Base-by-base conservation (phyloP, 2,329 filamentous ascomycete species). In the Cladorrhinum sp. region DNA sequence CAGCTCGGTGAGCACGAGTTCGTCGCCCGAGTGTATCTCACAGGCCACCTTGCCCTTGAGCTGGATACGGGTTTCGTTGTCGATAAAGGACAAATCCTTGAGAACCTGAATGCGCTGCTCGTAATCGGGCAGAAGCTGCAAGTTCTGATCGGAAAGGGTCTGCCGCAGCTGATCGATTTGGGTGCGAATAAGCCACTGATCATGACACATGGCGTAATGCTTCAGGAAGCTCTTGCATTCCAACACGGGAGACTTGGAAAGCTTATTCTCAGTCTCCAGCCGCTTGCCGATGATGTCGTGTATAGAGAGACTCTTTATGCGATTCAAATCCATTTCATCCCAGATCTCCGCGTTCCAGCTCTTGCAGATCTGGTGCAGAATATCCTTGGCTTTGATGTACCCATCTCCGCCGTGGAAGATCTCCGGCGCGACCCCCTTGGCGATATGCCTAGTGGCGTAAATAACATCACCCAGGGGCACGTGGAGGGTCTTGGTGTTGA, bases 41-140 rank as follows among this genome's bases (percentile, higher is more conserved):
- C 95, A 99, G 3, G 95, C 95, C 21, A 99, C 95, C 75, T 98
- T 98, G 75, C 95, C 95, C 77, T 99, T 99, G 65, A 99, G 84
- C 76, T 96, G 91, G 42, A 99, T 96, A 21, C 94, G 88, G 3
- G 88, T 88, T 50, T 89, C 86, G 3, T 90, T 87, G 70, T 99
- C 95, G 67, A 99, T 90, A 73, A 99, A 99, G 4, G 87, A 89
- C 7, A 99, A 84, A 67, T 98, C 93, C 72, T 91, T 93, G 51
- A 99, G 82, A 0, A 99, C 95, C 64, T 89, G 86, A 39, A 98
- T 91, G 55, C 95, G 89, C 76, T 98, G 95, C 72, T 98, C 91
- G 72, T 99, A 99, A 75, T 99, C 95, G 0, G 95, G 95, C 9
- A 99, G 84, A 3, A 99, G 84, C 71, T 97, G 93, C 2, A 99